Evolutionary conservation across 75 land plant species (phyloP).

Genomic region (Larix kaempferi): DNA sequence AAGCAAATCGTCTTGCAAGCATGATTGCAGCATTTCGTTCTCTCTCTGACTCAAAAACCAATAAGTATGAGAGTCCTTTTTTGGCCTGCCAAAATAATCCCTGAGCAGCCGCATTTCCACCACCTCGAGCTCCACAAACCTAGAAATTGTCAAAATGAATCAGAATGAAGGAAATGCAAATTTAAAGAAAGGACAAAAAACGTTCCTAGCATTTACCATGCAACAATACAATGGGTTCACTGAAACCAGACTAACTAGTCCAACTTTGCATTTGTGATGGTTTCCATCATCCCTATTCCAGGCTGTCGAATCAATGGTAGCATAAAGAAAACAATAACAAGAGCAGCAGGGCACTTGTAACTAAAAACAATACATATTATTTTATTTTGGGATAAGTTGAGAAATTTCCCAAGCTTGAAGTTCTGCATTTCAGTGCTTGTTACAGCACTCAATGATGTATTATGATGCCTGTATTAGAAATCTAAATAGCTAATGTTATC

Average conservation of each 20-base stretch:
- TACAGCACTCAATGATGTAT: not conserved
- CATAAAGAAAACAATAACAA: too few species aligned
- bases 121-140: constrained; percentile 93
- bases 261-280: not conserved
- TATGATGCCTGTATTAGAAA: not conserved
- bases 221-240: not conserved
- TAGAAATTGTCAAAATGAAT: constrained; percentile 11
- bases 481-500: not conserved
- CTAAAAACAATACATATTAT: too few species aligned
- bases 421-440: not conserved
- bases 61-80: constrained; percentile 62
- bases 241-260: not conserved
- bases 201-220: not conserved
- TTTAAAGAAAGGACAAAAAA: not conserved
- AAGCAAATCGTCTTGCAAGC: constrained; percentile 84
- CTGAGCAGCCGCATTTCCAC: constrained; percentile 78
- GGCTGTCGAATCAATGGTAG: too few species aligned
- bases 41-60: constrained; percentile 85
- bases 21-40: constrained; percentile 96
- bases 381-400: too few species aligned
- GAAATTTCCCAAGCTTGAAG: not conserved
- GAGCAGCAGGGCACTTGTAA: too few species aligned
- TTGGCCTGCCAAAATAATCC: constrained; percentile 85
- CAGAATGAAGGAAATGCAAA: not conserved
- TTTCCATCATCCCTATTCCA: too few species aligned